Percentiles rank a stretch among this genome's conserved stretches.
phyloP scores from a whole-genome alignment of 2,329 filamentous ascomycete species.

The Drechslera avenae region DNA sequence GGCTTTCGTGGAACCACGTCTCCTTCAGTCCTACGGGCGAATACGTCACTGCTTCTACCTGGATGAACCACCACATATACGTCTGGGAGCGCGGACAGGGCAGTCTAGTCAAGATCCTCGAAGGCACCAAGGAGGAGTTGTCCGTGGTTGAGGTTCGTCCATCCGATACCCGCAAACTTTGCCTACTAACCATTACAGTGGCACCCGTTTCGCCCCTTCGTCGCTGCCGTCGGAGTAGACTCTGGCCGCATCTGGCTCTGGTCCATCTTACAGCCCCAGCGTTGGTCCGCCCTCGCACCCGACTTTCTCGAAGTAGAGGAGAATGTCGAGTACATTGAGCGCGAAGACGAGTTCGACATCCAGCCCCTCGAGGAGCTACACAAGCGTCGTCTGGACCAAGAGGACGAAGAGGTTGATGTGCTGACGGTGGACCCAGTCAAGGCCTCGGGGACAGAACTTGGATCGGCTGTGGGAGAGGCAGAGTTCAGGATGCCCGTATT shows the following conservation, averaged over 20 bases:
- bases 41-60: constrained; percentile 94
- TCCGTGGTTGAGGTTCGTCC: constrained; percentile 75
- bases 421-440: constrained; percentile 72
- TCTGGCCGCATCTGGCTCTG: constrained; percentile 93
- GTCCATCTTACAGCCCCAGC: constrained; percentile 92
- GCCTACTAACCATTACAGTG: constrained; percentile 56
- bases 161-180: background rate
- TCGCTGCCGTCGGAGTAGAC: constrained; percentile 91
- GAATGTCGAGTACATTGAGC: constrained; percentile 94
- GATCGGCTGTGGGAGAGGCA: constrained; percentile 47
- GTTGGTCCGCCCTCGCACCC: constrained; percentile 94
- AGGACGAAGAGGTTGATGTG: constrained; percentile 94
- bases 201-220: constrained; percentile 86
- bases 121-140: constrained; percentile 94
- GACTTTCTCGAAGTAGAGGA: constrained; percentile 98
- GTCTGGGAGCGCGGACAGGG: constrained; percentile 96
- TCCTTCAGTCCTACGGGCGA: constrained; percentile 93
- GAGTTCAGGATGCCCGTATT: constrained; percentile 91
- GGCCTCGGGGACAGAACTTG: constrained; percentile 58
- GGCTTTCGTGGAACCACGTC: constrained; percentile 94
- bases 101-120: constrained; percentile 93
- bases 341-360: constrained; percentile 97
- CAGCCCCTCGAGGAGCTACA: constrained; percentile 94
- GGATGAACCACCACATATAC: constrained; percentile 98
- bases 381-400: constrained; percentile 83